Evolutionary conservation across 345 rosid genomes (phyloP), one percentile per base, ranked within the genome.

Genomic region (Citrus reticulata): DNA sequence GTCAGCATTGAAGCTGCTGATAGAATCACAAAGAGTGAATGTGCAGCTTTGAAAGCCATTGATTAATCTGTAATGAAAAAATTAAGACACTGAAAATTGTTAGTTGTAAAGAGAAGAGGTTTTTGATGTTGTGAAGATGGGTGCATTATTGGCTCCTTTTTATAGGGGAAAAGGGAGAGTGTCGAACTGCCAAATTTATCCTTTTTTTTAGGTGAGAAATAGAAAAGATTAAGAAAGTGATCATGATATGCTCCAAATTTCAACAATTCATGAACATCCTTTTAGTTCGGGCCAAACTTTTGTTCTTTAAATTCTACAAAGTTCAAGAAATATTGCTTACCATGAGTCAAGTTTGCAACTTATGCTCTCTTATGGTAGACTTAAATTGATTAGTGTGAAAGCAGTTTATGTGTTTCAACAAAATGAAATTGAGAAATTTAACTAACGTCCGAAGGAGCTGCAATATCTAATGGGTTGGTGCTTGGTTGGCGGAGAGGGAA

Each of bases 1-100:
- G 80, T 75, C 74, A 81, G 58, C 72, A 68, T 55, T 32, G 83
- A 83, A 79, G 60, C 75, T 20, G 72, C 77, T 66, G 64, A 61
- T 0, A 73, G 27, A 39, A 79, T 6, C 20, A 84, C n/a, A 17
- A 81, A 7, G 2, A 79, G 68, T 16, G 20, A n/a, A 14, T 59
- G 74, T 17, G 78, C 65, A 46, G 13, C 49, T 13, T n/a, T 51
- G 57, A 63, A 22, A 67, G 61, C 86, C 86, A 83, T 81, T 35
- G 80, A 14, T 67, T 22, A 30, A 61, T 3, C 1, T 61, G 17
- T 4, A 5, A 29, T 62, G 67, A 62, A 62, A 1, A 3, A 29
- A 6, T 13, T 16, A 62, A 62, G 32, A 20, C 7, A 0, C 11
- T 61, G 34, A 61, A 61, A 61, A 4, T 24, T 24, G 13, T 9